Evolutionary conservation across 306 rosid species (phyloP).

Genomic region (Quercus variabilis): DNA sequence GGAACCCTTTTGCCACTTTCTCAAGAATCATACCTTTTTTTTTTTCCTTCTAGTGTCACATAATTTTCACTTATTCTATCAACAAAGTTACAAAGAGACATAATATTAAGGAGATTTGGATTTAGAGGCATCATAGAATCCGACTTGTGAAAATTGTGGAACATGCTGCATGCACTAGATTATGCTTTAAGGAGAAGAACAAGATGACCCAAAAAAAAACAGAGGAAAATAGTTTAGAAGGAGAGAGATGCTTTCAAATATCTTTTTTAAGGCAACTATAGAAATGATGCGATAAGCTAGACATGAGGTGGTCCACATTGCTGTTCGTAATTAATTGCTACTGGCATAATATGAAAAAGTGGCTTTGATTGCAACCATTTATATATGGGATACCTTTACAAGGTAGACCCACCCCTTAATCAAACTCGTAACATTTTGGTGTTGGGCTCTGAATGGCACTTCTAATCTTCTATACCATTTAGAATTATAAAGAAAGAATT

Average conservation of each 20-base stretch:
- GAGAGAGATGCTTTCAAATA: not conserved
- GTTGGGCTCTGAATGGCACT: not conserved
- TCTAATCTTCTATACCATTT: not conserved
- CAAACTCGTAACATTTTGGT: not conserved
- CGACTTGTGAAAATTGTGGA: not conserved
- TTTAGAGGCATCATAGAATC: not conserved
- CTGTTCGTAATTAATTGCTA: not conserved
- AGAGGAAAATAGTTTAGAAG: not conserved
- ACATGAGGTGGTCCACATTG: not conserved
- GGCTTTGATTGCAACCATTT: not conserved
- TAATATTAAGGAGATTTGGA: not conserved
- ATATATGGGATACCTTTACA: not conserved
- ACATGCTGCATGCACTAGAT: not conserved
- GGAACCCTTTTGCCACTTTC: not conserved
- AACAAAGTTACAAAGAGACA: not conserved
- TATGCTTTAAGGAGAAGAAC: too few species aligned
- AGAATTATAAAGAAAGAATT: not conserved
- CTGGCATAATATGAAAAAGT: not conserved
- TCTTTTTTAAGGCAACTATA: not conserved
- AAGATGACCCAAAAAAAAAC: not conserved
- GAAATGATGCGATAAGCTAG: not conserved
- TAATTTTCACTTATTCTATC: not conserved
- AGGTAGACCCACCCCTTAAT: not conserved
- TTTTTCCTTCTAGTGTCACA: not conserved
- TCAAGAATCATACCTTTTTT: not conserved